Base-by-base conservation (phyloP, 352 stramenopile genomes). In the Globisporangium parvum region DNA sequence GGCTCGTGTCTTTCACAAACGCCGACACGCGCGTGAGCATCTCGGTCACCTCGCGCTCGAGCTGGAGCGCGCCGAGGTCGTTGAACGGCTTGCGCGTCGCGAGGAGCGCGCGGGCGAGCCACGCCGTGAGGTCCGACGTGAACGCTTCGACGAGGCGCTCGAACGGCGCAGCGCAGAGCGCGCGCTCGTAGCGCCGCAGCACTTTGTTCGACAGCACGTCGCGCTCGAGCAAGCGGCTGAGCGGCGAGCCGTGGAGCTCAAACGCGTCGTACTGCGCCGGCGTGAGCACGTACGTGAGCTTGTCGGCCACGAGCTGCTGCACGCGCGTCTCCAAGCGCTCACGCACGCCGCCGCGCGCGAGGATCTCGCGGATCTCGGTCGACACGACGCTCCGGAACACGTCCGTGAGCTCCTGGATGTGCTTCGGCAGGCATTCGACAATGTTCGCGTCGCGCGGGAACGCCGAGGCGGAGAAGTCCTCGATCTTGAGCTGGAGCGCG, bases 41-140 rank as follows among this genome's bases (percentile, higher is more conserved):
- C 28, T 86, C 67, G 8, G 74, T 83, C 24, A 88, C 65, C 46
- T 94, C 81, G 12, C 79, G 77, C 50, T 94, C 84, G 1, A 94
- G 61, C 61, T 91, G 80, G 51, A 94, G 65, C 10, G 81, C 84
- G 6, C 84, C 84, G 12, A 91, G 67, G 39, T 94, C 84, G 60
- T 94, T 92, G 53, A 83, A 89, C 37, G 60, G 62, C 60, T 89
- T 92, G 24, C 72, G 70, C 23, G 72, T 72, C 11, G 57, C 53
- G 14, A 90, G 54, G 23, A 89, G 57, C 50, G 76, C 67, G 5
- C 40, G 57, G 21, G 84, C 84, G 18, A 94, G 57, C 73, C 74
- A 88, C 1, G 59, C 61, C 17, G 75, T 85, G 6, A 92, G 57
- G 15, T 88, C 75, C 54, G 76, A 50, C 5, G 82, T 75, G 23